Conservation (phyloP, 352 stramenopile species). For the Phytopythium ostracodes region DNA sequence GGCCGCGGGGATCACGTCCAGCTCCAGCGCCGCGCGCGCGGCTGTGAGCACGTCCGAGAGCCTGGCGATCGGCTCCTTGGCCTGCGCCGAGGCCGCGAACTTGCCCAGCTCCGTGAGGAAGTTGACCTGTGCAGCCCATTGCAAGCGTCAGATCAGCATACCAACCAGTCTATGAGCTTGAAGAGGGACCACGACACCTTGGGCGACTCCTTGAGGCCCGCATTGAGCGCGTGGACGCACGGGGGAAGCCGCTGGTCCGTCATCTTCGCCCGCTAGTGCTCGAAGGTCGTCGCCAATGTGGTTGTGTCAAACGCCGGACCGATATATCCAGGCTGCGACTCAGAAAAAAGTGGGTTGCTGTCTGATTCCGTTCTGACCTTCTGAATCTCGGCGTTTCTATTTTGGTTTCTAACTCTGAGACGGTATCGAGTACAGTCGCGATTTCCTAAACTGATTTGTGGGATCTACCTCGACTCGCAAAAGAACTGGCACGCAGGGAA, state of each 20-base stretch:
- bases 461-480: background rate
- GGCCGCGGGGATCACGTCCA: conserved; percentile 7
- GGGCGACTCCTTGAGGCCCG: conserved; percentile 30
- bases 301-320: no score
- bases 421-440: no score
- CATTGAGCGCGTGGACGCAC: conserved; percentile 46
- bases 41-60: conserved; percentile 37
- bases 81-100: conserved; percentile 25
- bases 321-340: no score
- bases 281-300: conserved; percentile 3
- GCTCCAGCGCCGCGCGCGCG: conserved; percentile 30
- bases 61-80: conserved; percentile 23
- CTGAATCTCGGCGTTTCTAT: background rate
- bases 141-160: background rate
- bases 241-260: conserved; percentile 36
- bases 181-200: conserved; percentile 15
- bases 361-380: background rate
- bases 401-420: background rate
- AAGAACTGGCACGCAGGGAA: no score
- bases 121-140: conserved; percentile 16
- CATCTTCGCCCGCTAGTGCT: no score
- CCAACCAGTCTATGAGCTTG: background rate
- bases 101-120: conserved; percentile 43
- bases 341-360: background rate
- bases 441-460: no score